Evolutionary conservation across 1,139 yeast species (phyloP).

Genomic region (Magnusiomyces clavatus): DNA sequence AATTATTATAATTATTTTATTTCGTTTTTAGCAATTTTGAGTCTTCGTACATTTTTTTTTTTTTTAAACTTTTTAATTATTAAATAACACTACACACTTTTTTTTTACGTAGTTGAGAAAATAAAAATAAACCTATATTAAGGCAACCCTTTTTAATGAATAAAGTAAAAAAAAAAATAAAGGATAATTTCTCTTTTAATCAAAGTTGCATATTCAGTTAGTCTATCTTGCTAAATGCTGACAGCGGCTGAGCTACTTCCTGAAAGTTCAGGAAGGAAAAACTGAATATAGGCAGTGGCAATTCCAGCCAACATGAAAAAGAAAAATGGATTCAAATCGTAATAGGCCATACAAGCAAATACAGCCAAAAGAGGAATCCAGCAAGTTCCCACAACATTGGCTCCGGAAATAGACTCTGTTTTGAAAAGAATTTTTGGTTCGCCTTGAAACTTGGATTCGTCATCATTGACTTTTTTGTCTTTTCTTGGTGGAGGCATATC

Average conservation of each 20-base stretch:
- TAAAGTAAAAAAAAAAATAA: not conserved
- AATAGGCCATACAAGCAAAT: slow-evolving; percentile 11
- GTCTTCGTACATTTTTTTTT: not conserved
- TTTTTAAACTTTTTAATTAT: not conserved
- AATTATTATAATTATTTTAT: too few relatives aligned
- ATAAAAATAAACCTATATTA: too few relatives aligned
- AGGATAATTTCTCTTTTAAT: not conserved
- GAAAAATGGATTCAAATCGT: slow-evolving; percentile 12
- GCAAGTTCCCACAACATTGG: slow-evolving; percentile 9
- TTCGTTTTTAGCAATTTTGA: too few relatives aligned
- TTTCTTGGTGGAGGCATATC: not conserved
- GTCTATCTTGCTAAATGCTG: too few relatives aligned
- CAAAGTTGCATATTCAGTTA: too few relatives aligned
- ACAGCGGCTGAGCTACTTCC: slow-evolving; percentile 2
- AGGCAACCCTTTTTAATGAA: not conserved
- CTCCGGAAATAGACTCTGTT: slow-evolving; percentile 9
- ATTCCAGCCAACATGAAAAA: slow-evolving; percentile 14
- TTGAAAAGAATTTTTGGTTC: not conserved
- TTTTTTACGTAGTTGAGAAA: too few relatives aligned
- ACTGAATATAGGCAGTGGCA: slow-evolving; percentile 13
- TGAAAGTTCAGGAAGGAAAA: slow-evolving; percentile 14
- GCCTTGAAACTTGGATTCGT: not conserved
- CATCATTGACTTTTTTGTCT: not conserved
- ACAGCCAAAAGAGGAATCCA: slow-evolving; percentile 13
- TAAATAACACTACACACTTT: too few relatives aligned